phyloP scores from a whole-genome alignment of 768 basidiomycete species.

The Leccinum subgranulosum region DNA sequence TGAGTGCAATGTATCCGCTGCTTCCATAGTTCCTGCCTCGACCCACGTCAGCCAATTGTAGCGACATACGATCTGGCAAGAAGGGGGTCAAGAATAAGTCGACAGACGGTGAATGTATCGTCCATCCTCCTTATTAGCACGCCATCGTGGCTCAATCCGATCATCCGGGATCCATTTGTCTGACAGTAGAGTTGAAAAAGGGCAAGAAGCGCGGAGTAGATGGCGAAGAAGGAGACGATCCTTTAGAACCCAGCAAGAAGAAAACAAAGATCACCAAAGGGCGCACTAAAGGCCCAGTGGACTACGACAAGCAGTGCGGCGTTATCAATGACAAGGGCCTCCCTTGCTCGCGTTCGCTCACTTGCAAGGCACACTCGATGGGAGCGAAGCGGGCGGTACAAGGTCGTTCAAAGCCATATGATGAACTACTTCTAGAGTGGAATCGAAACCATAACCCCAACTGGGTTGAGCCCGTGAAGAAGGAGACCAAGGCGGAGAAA shows the following conservation, averaged over 20 bases:
- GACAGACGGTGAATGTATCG: constrained; percentile 45
- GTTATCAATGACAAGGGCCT: constrained; percentile 95
- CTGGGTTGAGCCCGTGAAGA: constrained; percentile 83
- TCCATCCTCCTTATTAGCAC: background rate
- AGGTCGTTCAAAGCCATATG: constrained; percentile 80
- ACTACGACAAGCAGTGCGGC: constrained; percentile 91
- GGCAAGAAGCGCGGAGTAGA: constrained; percentile 83
- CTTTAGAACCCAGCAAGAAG: constrained; percentile 68
- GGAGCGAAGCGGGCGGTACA: constrained; percentile 91
- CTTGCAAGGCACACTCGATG: constrained; percentile 98
- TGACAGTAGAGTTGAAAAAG: constrained; percentile 41
- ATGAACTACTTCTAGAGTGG: constrained; percentile 89
- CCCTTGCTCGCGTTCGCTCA: constrained; percentile 91
- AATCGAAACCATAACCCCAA: constrained; percentile 84
- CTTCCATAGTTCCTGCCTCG: constrained; percentile 2
- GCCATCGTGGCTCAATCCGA: constrained; percentile 4
- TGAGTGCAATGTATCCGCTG: constrained; percentile 34
- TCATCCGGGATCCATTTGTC: constrained; percentile 2
- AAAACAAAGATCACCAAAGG: constrained; percentile 80
- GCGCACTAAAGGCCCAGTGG: constrained; percentile 79
- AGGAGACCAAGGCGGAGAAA: constrained; percentile 82
- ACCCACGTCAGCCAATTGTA: constrained; percentile 52
- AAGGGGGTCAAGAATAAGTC: constrained; percentile 57
- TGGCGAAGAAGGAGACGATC: constrained; percentile 63
- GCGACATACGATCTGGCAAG: constrained; percentile 51